Base-by-base conservation (phyloP, 768 basidiomycete species). In the Hirschioporus abietinus region DNA sequence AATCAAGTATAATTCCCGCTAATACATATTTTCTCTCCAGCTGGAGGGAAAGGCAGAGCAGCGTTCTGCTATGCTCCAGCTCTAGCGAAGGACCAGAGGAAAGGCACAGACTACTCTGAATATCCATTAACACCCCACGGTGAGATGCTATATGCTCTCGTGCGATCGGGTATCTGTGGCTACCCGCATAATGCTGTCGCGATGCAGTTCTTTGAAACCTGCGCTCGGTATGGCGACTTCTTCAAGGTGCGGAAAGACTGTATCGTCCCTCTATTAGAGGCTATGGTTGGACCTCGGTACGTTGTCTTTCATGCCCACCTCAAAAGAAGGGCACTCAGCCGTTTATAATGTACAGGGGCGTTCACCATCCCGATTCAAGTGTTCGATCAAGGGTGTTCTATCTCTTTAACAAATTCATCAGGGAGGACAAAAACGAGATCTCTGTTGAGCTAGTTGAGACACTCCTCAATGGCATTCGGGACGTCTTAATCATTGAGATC, bases 201-300 rank as follows among this genome's bases (percentile, higher is more conserved):
- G 8, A 82, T 96, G 76, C 95, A 96, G 73, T 95, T 93, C 76
- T 98, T 98, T 70, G 97, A 99, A 77, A 91, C 92, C 5, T 85
- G 85, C 12, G 86, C 92, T n/a, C 86, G 97, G 62, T 99, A 99
- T 74, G 86, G 88, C 36, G 97, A 99, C 72, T 99, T 99, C 76
- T 99, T 98, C 88, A 95, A 92, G 76, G 88, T 95, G 25, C 88
- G 94, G 69, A 92, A 90, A 71, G 91, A 93, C 66, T 93, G 89
- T 71, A 92, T 98, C 64, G 81, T 93, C 71, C 92, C 93, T 1
- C 86, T 93, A 1, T 79, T 99, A 35, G 90, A 95, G 71, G 92
- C 92, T 12, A 92, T 99, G 84, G 84, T 99, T 27, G 93, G 91
- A 72, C 66, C 76, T 67, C 84, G 93, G 95, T 95, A 74, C 67